These are phyloP conservation scores for Prosopis cineraria DNA, from an alignment of 306 rosid genomes.

Conservation along the genomic window DNA sequence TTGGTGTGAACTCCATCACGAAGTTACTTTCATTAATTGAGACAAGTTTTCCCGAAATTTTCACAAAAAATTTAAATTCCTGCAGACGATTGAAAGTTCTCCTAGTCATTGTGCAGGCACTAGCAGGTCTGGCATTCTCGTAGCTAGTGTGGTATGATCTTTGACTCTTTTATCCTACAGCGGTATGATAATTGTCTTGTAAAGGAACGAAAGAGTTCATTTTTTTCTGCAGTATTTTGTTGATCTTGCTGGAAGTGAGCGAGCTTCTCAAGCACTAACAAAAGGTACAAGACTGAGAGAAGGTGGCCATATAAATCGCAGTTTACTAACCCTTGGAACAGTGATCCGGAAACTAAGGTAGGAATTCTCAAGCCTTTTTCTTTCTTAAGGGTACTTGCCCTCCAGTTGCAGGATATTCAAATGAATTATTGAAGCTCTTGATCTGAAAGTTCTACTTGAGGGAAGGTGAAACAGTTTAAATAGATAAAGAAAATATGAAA, in stretches of 20 bases:
- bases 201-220: constrained; percentile 19
- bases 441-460: background rate
- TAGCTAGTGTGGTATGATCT: constrained; percentile 79
- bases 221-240: constrained; percentile 71
- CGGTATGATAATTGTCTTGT: background rate
- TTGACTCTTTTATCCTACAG: background rate
- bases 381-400: background rate
- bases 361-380: background rate
- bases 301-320: constrained; percentile 89
- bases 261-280: constrained; percentile 76
- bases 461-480: background rate
- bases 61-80: constrained; percentile 25
- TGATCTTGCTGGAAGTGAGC: constrained; percentile 98
- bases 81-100: constrained; percentile 81
- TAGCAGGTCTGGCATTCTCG: constrained; percentile 52
- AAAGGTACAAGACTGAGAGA: constrained; percentile 80
- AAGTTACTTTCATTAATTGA: background rate
- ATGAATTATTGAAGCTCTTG: constrained; percentile 16
- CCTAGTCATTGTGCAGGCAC: constrained; percentile 48
- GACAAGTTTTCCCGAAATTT: background rate
- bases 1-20: constrained; percentile 54
- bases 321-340: constrained; percentile 81
- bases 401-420: constrained; percentile 5
- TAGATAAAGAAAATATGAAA: constrained; percentile 1
- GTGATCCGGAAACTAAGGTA: constrained; percentile 91